Conservation (phyloP, 2,329 filamentous ascomycete species). For the Penicillium sp. region DNA sequence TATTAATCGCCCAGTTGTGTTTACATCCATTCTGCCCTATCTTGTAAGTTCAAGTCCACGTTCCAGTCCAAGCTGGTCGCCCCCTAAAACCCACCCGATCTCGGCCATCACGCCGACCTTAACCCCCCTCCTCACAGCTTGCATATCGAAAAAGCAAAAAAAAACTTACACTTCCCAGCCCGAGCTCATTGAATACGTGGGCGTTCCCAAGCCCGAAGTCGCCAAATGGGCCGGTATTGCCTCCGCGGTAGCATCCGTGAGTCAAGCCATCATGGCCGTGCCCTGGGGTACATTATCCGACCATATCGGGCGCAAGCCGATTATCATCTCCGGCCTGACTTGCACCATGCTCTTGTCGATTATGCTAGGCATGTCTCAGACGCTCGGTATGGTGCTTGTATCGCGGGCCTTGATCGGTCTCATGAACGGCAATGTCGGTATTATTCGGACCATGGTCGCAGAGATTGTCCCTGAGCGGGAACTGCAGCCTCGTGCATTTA, state of each 20-base stretch:
- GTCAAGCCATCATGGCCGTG: conserved; percentile 69
- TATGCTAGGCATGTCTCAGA: conserved; percentile 79
- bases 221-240: conserved; percentile 78
- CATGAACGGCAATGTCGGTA: conserved; percentile 91
- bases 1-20: conserved; percentile 6
- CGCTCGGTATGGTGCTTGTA: conserved; percentile 73
- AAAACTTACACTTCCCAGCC: conserved; percentile 45
- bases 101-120: not conserved
- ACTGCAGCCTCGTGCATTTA: conserved; percentile 84
- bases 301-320: conserved; percentile 74
- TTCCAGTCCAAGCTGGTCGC: not conserved
- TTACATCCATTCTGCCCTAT: conserved; percentile 21
- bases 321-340: conserved; percentile 69
- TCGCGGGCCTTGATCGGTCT: conserved; percentile 76
- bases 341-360: conserved; percentile 80
- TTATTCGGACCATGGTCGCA: conserved; percentile 86
- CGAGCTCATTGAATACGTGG: conserved; percentile 80
- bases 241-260: conserved; percentile 68
- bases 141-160: not conserved
- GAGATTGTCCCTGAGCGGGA: conserved; percentile 87
- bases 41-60: conserved; percentile 13
- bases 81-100: not conserved
- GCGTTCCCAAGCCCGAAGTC: conserved; percentile 64
- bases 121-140: not conserved
- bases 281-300: conserved; percentile 77